These are phyloP conservation scores for Xylaria sp. DNA, from an alignment of 2,329 filamentous ascomycete species.

Conservation along the genomic window DNA sequence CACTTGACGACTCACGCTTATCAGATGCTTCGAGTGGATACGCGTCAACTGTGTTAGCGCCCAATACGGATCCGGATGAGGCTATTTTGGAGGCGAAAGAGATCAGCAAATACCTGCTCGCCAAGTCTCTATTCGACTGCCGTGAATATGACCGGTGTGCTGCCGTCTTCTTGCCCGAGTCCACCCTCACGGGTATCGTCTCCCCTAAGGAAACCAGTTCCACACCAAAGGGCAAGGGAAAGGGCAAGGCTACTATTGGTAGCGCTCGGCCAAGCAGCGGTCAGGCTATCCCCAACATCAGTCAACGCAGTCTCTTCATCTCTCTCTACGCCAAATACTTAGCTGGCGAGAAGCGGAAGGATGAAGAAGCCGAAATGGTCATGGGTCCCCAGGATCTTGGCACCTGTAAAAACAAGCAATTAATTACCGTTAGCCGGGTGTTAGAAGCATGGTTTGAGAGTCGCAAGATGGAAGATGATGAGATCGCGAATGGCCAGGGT, in stretches of 20 bases:
- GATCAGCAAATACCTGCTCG: constrained; percentile 83
- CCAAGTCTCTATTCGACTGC: constrained; percentile 95
- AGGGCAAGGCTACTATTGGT: constrained; percentile 65
- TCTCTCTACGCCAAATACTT: constrained; percentile 93
- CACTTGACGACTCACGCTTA: constrained; percentile 46
- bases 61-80: constrained; percentile 75
- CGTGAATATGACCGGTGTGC: constrained; percentile 95
- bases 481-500: constrained; percentile 77
- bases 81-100: constrained; percentile 80
- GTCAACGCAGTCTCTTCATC: constrained; percentile 92
- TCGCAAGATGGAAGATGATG: constrained; percentile 66
- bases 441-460: constrained; percentile 84
- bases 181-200: constrained; percentile 75
- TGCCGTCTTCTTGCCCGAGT: constrained; percentile 84
- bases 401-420: constrained; percentile 83
- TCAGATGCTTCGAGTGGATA: constrained; percentile 53
- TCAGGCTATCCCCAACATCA: constrained; percentile 66
- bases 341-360: constrained; percentile 93
- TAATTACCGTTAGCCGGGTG: constrained; percentile 77
- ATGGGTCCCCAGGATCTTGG: constrained; percentile 92
- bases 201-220: constrained; percentile 56
- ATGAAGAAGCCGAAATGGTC: constrained; percentile 97
- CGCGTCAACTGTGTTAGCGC: constrained; percentile 60
- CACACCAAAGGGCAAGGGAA: constrained; percentile 69
- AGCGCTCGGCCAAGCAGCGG: constrained; percentile 37